phyloP scores from a whole-genome alignment of 2,329 filamentous ascomycete species.

The Verticillium klebahnii region DNA sequence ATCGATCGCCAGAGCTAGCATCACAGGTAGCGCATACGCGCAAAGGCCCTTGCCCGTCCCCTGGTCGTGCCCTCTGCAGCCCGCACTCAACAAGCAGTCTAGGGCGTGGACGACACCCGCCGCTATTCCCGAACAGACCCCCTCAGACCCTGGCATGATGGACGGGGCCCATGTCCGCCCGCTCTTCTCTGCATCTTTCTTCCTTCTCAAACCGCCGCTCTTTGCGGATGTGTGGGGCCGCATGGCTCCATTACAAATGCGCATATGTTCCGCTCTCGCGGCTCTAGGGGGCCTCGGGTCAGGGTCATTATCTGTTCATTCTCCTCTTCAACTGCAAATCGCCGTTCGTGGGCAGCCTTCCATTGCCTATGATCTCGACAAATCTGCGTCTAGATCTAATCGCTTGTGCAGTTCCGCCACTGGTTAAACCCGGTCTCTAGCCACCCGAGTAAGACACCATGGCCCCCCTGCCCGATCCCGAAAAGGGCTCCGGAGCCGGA shows the following conservation, averaged over 20 bases:
- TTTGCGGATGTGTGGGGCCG: background rate
- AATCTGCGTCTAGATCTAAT: background rate
- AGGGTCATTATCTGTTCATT: background rate
- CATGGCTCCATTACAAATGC: background rate
- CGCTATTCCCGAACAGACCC: background rate
- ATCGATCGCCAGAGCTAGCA: background rate
- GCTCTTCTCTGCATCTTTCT: background rate
- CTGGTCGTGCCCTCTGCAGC: background rate
- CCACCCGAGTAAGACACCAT: constrained; percentile 1
- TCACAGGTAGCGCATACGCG: background rate
- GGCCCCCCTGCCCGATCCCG: constrained; percentile 5
- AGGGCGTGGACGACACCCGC: background rate
- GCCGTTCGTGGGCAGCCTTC: background rate
- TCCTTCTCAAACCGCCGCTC: background rate
- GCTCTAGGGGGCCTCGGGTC: background rate
- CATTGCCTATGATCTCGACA: background rate
- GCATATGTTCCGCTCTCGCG: background rate
- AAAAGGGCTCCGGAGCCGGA: constrained; percentile 7
- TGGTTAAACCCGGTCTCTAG: background rate
- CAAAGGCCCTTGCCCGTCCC: background rate
- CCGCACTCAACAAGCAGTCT: background rate
- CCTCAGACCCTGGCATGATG: background rate
- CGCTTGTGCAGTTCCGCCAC: background rate
- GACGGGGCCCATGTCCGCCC: background rate
- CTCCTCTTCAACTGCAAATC: background rate